Conservation (phyloP, 2,329 filamentous ascomycete species). For the Stachybotrys echinatus region DNA sequence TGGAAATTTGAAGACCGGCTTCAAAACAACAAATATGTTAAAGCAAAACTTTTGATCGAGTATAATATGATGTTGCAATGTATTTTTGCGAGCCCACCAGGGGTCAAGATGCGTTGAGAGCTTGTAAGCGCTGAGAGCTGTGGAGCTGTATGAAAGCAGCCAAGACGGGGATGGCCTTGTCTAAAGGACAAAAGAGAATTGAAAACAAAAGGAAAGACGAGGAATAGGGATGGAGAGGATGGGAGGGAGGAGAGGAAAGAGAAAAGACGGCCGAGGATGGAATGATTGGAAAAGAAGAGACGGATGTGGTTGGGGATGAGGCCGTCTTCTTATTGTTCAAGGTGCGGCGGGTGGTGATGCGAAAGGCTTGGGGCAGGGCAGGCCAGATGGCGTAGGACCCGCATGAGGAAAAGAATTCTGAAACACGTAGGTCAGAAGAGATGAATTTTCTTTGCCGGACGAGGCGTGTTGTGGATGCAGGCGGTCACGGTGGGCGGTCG, state of each 20-base stretch:
- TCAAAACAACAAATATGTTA: conserved; percentile 5
- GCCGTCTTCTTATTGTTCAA: conserved; percentile 21
- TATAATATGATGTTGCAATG: background rate
- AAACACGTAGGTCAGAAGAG: conserved; percentile 4
- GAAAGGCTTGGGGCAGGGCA: background rate
- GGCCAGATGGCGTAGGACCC: conserved; percentile 1
- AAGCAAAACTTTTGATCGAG: conserved; percentile 8
- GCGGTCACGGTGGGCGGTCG: background rate
- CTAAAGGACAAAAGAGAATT: conserved; percentile 2
- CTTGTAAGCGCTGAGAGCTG: conserved; percentile 1
- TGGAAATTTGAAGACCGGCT: conserved; percentile 2
- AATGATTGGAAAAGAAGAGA: conserved; percentile 16
- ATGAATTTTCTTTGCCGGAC: background rate
- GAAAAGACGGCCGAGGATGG: conserved; percentile 5
- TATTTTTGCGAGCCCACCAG: background rate
- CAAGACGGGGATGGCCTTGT: background rate
- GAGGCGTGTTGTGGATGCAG: background rate
- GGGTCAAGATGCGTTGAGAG: conserved; percentile 3
- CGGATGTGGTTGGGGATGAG: conserved; percentile 20
- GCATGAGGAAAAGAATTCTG: conserved; percentile 3
- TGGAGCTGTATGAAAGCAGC: background rate
- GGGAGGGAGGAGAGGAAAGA: conserved; percentile 7
- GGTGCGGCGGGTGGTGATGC: conserved; percentile 2
- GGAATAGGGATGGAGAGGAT: conserved; percentile 3
- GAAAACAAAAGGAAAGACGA: background rate